A percentile compares a stretch with the other conserved stretches of the same genome.
Evolutionary conservation across 2,329 filamentous ascomycete genomes (phyloP).

Genomic region (Chaetomium sp.): DNA sequence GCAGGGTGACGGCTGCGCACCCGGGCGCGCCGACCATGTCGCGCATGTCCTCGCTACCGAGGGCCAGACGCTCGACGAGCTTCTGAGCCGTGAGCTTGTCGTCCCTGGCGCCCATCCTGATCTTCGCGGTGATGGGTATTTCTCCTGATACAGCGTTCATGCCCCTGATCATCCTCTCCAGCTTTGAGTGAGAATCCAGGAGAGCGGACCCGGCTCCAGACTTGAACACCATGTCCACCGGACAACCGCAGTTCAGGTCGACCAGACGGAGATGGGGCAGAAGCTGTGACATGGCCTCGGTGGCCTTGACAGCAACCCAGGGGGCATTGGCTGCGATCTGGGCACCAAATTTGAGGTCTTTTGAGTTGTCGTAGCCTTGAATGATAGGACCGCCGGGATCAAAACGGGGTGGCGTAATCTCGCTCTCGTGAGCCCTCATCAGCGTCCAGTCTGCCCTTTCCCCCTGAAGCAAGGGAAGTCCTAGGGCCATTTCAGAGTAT

Average conservation of each 20-base stretch:
- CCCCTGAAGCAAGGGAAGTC: constrained; percentile 84
- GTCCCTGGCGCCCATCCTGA: constrained; percentile 86
- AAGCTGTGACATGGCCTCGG: constrained; percentile 74
- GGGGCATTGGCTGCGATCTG: constrained; percentile 93
- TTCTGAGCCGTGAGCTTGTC: constrained; percentile 77
- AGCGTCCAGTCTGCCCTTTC: constrained; percentile 92
- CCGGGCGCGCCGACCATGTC: constrained; percentile 74
- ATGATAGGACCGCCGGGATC: constrained; percentile 59
- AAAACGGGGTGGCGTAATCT: constrained; percentile 72
- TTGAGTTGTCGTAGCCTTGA: constrained; percentile 76
- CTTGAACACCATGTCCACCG: constrained; percentile 91
- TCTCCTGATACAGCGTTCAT: constrained; percentile 94
- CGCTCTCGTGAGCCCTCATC: constrained; percentile 86
- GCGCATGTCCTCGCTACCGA: constrained; percentile 73
- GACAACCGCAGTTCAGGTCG: constrained; percentile 95
- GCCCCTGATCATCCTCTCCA: constrained; percentile 91
- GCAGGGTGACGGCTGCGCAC: constrained; percentile 91
- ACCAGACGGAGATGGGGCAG: constrained; percentile 86
- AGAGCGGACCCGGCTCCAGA: constrained; percentile 87
- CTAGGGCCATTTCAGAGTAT: constrained; percentile 98
- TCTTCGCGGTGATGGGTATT: constrained; percentile 91
- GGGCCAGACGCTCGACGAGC: constrained; percentile 78
- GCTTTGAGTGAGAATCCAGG: constrained; percentile 81
- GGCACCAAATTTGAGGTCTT: constrained; percentile 84
- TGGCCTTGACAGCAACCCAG: constrained; percentile 85